These are phyloP conservation scores for Fusarium nurragi DNA, from an alignment of 2,329 filamentous ascomycete genomes.

Conservation along the genomic window DNA sequence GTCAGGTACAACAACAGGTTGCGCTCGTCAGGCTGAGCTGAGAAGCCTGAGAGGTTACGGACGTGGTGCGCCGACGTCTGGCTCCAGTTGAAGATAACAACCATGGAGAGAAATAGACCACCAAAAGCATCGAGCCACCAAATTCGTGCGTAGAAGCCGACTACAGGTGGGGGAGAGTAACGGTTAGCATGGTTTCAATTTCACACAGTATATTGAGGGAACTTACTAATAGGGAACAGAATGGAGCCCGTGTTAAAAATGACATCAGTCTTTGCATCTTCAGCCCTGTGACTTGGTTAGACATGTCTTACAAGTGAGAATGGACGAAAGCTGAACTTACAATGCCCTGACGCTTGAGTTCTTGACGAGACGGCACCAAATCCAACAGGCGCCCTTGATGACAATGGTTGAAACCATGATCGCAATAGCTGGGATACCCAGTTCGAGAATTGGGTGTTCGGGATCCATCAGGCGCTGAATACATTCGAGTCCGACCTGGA, in stretches of 20 bases:
- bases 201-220: neutral
- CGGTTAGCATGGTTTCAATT: conserved; percentile 22
- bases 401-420: conserved; percentile 86
- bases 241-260: conserved; percentile 93
- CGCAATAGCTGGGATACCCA: conserved; percentile 75
- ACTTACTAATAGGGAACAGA: conserved; percentile 77
- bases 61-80: conserved; percentile 79
- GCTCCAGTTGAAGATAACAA: conserved; percentile 84
- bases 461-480: conserved; percentile 68
- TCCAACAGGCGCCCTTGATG: conserved; percentile 83
- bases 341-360: conserved; percentile 88
- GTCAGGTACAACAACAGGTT: conserved; percentile 90
- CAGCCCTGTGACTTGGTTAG: conserved; percentile 51
- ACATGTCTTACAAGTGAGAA: neutral
- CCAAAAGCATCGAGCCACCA: conserved; percentile 89
- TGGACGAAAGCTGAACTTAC: conserved; percentile 49
- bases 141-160: conserved; percentile 77
- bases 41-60: conserved; percentile 81
- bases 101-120: conserved; percentile 78
- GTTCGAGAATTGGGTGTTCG: conserved; percentile 75
- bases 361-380: conserved; percentile 87
- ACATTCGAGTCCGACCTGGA: conserved; percentile 79
- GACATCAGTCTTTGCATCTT: conserved; percentile 74
- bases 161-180: conserved; percentile 43
- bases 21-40: conserved; percentile 80